Conservation (phyloP, 129 eudicot genomes). For the Cynara cardunculus region DNA sequence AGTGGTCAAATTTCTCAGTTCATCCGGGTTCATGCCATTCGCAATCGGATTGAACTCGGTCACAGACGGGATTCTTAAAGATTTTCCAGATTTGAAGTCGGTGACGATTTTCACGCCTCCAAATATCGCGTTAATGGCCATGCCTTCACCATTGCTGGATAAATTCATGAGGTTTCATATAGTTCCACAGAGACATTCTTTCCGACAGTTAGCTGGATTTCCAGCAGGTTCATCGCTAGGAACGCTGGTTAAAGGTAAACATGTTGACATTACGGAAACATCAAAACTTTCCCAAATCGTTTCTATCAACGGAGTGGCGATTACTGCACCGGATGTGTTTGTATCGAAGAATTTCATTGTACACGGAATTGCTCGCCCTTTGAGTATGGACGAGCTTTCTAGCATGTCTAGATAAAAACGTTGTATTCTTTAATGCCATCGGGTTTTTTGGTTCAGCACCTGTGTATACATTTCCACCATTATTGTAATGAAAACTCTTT, state of each 20-base stretch:
- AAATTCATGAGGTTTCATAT: constrained; percentile 57
- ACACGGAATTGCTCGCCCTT: constrained; percentile 58
- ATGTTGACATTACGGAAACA: constrained; percentile 34
- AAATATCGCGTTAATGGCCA: constrained; percentile 33
- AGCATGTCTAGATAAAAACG: constrained; percentile 25
- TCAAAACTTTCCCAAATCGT: constrained; percentile 20
- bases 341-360: constrained; percentile 36
- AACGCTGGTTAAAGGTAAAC: constrained; percentile 36
- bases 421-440: neutral
- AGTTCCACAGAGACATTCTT: constrained; percentile 34
- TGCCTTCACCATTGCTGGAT: constrained; percentile 49
- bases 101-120: constrained; percentile 59
- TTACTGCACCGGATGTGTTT: constrained; percentile 47
- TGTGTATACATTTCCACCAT: neutral
- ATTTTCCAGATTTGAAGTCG: constrained; percentile 36
- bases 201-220: constrained; percentile 40
- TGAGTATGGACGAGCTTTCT: constrained; percentile 38
- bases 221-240: constrained; percentile 27
- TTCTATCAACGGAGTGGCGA: constrained; percentile 47
- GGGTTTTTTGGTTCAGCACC: neutral
- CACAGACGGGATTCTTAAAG: constrained; percentile 46
- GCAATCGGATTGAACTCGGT: constrained; percentile 57
- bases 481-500: neutral
- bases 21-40: constrained; percentile 55
- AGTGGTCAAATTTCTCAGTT: constrained; percentile 32